Percentiles rank a stretch among this genome's conserved stretches.
phyloP scores from a whole-genome alignment of 768 basidiomycete species.

The Lentinula detonsa region DNA sequence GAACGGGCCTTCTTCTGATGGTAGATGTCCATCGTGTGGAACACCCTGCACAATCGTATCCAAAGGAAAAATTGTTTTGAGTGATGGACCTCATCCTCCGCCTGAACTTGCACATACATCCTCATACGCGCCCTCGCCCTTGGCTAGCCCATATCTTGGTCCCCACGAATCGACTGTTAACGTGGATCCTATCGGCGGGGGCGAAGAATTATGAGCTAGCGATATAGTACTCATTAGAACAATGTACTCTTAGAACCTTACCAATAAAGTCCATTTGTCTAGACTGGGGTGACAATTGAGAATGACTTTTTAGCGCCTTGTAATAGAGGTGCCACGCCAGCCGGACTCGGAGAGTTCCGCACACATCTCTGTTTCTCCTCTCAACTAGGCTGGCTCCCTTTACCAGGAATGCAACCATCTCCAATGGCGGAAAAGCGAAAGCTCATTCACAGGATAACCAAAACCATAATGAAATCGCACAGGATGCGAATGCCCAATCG shows the following conservation, averaged over 20 bases:
- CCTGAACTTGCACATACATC: background rate
- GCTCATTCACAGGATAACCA: background rate
- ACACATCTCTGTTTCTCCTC: background rate
- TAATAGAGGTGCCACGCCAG: background rate
- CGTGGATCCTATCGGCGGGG: background rate
- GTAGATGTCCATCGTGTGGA: background rate
- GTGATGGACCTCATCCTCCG: background rate
- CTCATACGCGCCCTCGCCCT: background rate
- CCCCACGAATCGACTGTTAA: conserved; percentile 3
- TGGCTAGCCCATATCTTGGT: background rate
- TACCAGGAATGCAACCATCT: background rate
- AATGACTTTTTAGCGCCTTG: background rate
- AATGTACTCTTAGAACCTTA: background rate
- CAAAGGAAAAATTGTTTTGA: background rate
- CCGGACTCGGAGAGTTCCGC: background rate
- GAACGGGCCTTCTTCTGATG: background rate
- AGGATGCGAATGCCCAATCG: conserved; percentile 1
- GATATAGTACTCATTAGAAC: background rate
- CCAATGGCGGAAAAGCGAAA: conserved; percentile 3
- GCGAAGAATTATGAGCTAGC: background rate
- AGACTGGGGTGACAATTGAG: too few relatives aligned
- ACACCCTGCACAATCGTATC: background rate
- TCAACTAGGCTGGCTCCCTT: background rate
- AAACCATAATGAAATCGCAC: conserved; percentile 7
- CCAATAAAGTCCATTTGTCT: too few relatives aligned